Base-by-base conservation (phyloP, 2,329 filamentous ascomycete genomes). In the Colletotrichum sp. region DNA sequence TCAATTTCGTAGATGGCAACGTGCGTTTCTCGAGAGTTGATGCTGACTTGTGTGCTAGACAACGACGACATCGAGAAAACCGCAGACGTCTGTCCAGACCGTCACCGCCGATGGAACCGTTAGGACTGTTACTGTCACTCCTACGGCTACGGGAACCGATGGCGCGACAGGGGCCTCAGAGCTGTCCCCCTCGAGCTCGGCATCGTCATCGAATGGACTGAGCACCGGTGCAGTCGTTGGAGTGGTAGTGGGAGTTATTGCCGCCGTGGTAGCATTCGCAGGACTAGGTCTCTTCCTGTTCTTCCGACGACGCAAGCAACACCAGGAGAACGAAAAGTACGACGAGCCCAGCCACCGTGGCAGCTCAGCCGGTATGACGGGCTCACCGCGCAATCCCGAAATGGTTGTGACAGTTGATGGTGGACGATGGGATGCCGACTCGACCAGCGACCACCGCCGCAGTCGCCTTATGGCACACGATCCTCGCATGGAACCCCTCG, bases 401-500 rank as follows among this genome's bases (percentile, higher is more conserved):
- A 88, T 89, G 86, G 83, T 80, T 5, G 81, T 80, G 28, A 82
- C 79, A 65, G 80, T 79, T 30, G 78, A 78, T 4, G 81, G 79
- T 36, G 83, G 72, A 68, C 36, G 72, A 62, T 77, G 76, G 77
- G 69, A 76, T 24, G 52, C 76, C 60, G 69, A 78, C 26, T 26
- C 68, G 2, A 62, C 60, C 49, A 68, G 69, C 57, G 72, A 78
- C 12, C 76, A 78, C n/a, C 72, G 77, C 72, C 88, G 89, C 72
- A 90, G 89, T 81, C 86, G 86, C 60, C 81, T 93, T 69, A 88
- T 90, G 86, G 89, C 90, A 10, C 88, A 92, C 70, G 92, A 93
- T 80, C 92, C 92, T 36, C 88, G 92, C 60, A 89, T 93, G 85
- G 90, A 93, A 79, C 92, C 92, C 1, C 92, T 90, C 77, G 88